Evolutionary conservation across 1,284 basidiomycete genomes (phyloP), one percentile per base, ranked within the genome.

Genomic region (Bjerkandera adusta): DNA sequence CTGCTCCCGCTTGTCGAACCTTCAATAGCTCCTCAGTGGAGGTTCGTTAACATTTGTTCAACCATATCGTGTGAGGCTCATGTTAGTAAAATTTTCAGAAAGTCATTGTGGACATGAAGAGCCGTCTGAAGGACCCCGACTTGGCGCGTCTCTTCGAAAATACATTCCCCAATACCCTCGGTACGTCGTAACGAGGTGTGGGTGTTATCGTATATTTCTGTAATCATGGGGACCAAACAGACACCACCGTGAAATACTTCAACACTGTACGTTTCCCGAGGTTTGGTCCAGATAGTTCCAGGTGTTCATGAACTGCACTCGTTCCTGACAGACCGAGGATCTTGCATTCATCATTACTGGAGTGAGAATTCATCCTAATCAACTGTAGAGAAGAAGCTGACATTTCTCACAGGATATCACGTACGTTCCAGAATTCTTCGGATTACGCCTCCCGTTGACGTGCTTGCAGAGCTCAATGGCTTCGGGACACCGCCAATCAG

Each of bases 401-500:
- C 43, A 30, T 46, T 10, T 21, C 18, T 36, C 40, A 18, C 53
- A 83, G 81, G 85, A 88, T 57, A 87, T 88, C 56, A 81, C 79
- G 84, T 81, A 55, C 36, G 60, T 52, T 12, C 7, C 25, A 13
- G 20, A 8, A 36, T 42, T 15, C 26, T 30, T 16, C 33, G 29
- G 12, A 45, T 37, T n/a, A n/a, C n/a, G n/a, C n/a, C 12, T 48
- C 37, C 47, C 15, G 13, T 41, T 37, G 38, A 12, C 12, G 8
- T 2, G 22, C 12, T 22, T 18, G 10, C 32, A 82, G 81, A 33
- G 81, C 81, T 3, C 81, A 83, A 57, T 84, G 85, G 85, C 69
- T 88, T 38, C 77, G 85, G 41, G 85, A 88, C 57, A 86, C 85
- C 16, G 83, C 77, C n/a, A 88, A 88, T 56, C 84, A 87, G 66